Evolutionary conservation across 148 eudicot species (phyloP), one percentile per base, ranked within the genome.

Genomic region (Dysphania ambrosioides): DNA sequence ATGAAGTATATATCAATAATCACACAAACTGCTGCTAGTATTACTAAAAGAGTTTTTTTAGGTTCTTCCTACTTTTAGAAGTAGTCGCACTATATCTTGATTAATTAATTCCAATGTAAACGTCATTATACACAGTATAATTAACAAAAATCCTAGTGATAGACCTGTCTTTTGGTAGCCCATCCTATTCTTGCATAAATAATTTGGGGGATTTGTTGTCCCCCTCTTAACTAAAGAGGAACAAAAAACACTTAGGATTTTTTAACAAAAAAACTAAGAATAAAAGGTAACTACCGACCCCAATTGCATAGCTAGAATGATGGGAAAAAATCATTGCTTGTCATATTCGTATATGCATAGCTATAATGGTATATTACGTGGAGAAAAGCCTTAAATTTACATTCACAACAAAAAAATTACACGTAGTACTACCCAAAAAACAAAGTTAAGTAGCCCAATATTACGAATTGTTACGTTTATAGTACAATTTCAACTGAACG

Each of bases 1-100:
- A n/a, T n/a, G n/a, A n/a, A n/a, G n/a, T n/a, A n/a, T n/a, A n/a
- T 57, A 61, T 61, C 35, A 29, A 61, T 61, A 61, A 61, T 61
- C 35, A 61, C n/a, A n/a, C n/a, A n/a, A n/a, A n/a, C n/a, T n/a
- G n/a, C n/a, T 47, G 1, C 30, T 61, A 61, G 36, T 29, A 16
- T 0, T 60, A 60, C 30, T 19, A 63, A 32, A 62, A 32, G 66
- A 31, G n/a, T 62, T 31, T 18, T 2, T 26, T 58, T 27, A 58
- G 32, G 32, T 24, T 58, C 31, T 58, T 34, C 15, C 32, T 31
- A 32, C n/a, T 31, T 30, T 63, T 1, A 59, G 41, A 63, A 59
- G 2, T 16, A 63, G 40, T 63, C 15, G 23, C 23, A 63, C 23
- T 34, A 32, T 63, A 1, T 63, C 21, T 4, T 29, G 66, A 61